Evolutionary conservation across 176 grass and related monocot genomes (phyloP), one percentile per base, ranked within the genome.

Genomic region (Oryza longistaminata): DNA sequence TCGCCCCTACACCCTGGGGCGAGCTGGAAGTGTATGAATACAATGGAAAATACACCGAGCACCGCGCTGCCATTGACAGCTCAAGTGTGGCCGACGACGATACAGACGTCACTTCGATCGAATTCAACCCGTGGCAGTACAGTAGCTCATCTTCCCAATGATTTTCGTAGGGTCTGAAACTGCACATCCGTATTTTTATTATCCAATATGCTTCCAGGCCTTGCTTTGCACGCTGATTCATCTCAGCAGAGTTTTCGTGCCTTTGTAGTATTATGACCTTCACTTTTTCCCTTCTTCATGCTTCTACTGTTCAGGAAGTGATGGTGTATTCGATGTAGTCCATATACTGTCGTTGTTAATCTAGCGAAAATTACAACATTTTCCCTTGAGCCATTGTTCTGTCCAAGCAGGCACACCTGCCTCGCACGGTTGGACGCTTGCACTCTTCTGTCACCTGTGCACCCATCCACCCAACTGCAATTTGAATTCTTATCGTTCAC

Each of bases 61-160:
- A 96, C 55, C 86, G 93, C 79, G 86, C 84, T 26, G 78, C 49
- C 16, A 85, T 99, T 10, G 90, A 92, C 73, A 77, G 68, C 86
- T 91, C 93, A 4, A 70, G 24, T 33, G 34, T 69, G 1, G 64
- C 44, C 0, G 84, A 87, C 1, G 90, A 88, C 2, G 90, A 85
- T 45, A 75, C 26, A 21, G 90, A 92, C 44, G 75, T 75, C 19
- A 90, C 72, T 62, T 79, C 86, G 7, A 88, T 85, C 17, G 82
- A 91, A 83, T 99, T 99, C 81, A 94, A 94, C 78, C 97, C 93
- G 6, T 99, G 97, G 97, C 97, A 94, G 82, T 99, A 94, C 50
- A 24, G 73, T 27, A 85, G 88, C 76, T 76, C 76, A 39, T 49
- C 91, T 55, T 80, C 83, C 52, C 61, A 92, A 85, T 86, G 83